These are phyloP conservation scores for Stemphylium beticola DNA, from an alignment of 2,329 filamentous ascomycete genomes.

Conservation along the genomic window DNA sequence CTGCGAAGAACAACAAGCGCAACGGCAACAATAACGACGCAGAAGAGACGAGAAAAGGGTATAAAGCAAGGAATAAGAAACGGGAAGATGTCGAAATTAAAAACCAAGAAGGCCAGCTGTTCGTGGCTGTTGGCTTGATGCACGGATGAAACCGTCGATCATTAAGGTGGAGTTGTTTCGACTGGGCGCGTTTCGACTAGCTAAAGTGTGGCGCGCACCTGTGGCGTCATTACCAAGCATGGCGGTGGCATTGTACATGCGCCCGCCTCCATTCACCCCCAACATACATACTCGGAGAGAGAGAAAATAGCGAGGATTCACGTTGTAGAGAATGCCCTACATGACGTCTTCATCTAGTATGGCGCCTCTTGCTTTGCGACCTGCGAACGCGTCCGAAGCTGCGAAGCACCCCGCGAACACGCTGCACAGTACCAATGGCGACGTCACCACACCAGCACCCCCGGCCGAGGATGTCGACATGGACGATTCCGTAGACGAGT, in stretches of 20 bases:
- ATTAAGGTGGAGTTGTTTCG: conserved; percentile 30
- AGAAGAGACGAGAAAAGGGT: conserved; percentile 3
- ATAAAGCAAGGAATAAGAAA: conserved; percentile 13
- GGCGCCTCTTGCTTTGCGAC: conserved; percentile 33
- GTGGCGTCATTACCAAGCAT: conserved; percentile 37
- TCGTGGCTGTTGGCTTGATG: conserved; percentile 34
- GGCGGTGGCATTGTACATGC: neutral
- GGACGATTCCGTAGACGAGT: conserved; percentile 21
- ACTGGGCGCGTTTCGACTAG: conserved; percentile 28
- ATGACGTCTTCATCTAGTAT: conserved; percentile 27
- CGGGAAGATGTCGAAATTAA: conserved; percentile 16
- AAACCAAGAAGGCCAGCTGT: conserved; percentile 41
- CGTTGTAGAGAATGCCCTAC: conserved; percentile 33
- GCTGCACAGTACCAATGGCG: conserved; percentile 5
- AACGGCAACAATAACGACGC: neutral
- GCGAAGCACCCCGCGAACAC: conserved; percentile 6
- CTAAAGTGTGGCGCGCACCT: conserved; percentile 26
- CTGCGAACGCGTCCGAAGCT: conserved; percentile 21
- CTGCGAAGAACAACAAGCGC: conserved; percentile 22
- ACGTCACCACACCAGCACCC: conserved; percentile 1
- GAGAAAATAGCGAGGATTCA: neutral
- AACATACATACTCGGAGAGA: neutral
- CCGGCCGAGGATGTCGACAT: conserved; percentile 19
- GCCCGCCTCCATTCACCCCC: neutral
- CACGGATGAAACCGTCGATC: conserved; percentile 45